Evolutionary conservation across 1,139 yeast genomes (phyloP).

Genomic region (Candida sp.): DNA sequence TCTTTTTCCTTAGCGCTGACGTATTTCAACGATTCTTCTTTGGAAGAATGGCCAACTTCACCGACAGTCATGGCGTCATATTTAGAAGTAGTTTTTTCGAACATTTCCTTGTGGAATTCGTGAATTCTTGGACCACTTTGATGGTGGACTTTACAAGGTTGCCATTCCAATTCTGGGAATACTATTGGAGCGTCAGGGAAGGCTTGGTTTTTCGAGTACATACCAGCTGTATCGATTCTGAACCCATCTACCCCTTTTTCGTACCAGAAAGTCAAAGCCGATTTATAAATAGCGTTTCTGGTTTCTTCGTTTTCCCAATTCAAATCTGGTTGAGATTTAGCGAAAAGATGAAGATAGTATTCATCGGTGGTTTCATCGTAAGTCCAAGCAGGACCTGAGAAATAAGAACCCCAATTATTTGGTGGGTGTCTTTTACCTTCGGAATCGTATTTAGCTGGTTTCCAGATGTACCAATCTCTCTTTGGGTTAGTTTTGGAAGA

Average conservation of each 20-base stretch:
- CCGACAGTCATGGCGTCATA: constrained; percentile 59
- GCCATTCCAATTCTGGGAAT: constrained; percentile 37
- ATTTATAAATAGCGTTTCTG: constrained; percentile 48
- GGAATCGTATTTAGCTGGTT: constrained; percentile 41
- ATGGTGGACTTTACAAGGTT: constrained; percentile 29
- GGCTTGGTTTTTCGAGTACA: constrained; percentile 47
- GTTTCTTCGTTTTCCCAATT: constrained; percentile 57
- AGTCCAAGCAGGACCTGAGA: constrained; percentile 56
- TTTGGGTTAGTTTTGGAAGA: constrained; percentile 49
- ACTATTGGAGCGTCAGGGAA: constrained; percentile 49
- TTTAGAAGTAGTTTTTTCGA: constrained; percentile 37
- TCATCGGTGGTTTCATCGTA: constrained; percentile 51
- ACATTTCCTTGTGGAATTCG: constrained; percentile 56
- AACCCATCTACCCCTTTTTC: constrained; percentile 58
- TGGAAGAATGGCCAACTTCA: constrained; percentile 44
- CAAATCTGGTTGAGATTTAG: constrained; percentile 53
- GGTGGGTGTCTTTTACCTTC: constrained; percentile 51
- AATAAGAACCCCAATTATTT: constrained; percentile 53
- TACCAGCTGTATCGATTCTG: constrained; percentile 53
- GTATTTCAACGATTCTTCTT: constrained; percentile 42
- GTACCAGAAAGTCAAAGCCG: constrained; percentile 52
- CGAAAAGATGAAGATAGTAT: constrained; percentile 52
- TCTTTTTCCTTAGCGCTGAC: constrained; percentile 49
- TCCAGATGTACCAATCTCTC: constrained; percentile 64
- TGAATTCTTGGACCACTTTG: constrained; percentile 53